phyloP scores from a whole-genome alignment of 164 flowering plant species.

The Liriodendron chinense region DNA sequence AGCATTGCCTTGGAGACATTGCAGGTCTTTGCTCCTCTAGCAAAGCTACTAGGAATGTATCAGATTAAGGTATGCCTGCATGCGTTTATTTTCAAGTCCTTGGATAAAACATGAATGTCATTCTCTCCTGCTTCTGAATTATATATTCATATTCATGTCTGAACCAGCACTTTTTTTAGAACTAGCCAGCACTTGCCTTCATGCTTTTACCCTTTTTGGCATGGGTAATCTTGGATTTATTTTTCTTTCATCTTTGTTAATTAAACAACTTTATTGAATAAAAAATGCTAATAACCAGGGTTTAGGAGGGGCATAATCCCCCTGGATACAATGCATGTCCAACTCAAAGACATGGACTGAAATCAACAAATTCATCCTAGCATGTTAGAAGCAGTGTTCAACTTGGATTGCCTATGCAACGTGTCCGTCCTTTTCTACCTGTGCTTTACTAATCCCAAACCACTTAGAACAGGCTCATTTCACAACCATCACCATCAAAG shows the following conservation, averaged over 20 bases:
- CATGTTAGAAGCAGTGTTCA: too few relatives aligned
- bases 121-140: background rate
- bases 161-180: too few relatives aligned
- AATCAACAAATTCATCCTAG: too few relatives aligned
- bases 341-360: too few relatives aligned
- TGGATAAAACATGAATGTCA: background rate
- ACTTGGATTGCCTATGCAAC: background rate
- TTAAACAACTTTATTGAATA: background rate
- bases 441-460: background rate
- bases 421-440: background rate
- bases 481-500: background rate
- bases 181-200: too few relatives aligned
- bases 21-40: constrained; percentile 98
- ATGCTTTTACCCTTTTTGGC: too few relatives aligned
- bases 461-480: background rate
- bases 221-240: background rate
- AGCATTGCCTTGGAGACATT: constrained; percentile 92
- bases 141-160: background rate
- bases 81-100: background rate
- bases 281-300: background rate
- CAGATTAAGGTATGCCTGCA: constrained; percentile 72
- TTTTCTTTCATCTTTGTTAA: background rate
- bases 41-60: constrained; percentile 94
- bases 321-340: too few relatives aligned
- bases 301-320: too few relatives aligned